Conservation (phyloP, 2,329 filamentous ascomycete genomes). For the Erysiphe neolycopersici region DNA sequence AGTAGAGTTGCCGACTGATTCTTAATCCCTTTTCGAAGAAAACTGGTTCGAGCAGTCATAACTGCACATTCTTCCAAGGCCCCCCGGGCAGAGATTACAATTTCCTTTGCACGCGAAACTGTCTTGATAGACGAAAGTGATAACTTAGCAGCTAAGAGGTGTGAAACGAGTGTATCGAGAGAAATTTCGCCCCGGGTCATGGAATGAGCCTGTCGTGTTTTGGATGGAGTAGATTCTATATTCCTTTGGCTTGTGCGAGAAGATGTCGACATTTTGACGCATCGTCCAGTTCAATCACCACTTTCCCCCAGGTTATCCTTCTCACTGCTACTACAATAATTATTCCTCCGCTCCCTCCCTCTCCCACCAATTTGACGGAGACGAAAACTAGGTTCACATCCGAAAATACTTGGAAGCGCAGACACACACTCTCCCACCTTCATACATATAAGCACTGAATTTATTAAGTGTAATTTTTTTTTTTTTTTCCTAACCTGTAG, state of each 20-base stretch:
- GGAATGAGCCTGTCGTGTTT: conserved; percentile 5
- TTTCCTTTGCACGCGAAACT: conserved; percentile 65
- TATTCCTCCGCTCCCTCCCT: too few species aligned
- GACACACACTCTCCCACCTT: too few species aligned
- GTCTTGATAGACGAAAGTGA: conserved; percentile 62
- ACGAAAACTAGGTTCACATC: too few species aligned
- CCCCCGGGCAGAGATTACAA: conserved; percentile 48
- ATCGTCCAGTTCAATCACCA: not conserved
- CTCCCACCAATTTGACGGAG: too few species aligned
- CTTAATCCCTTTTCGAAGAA: conserved; percentile 33
- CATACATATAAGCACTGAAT: too few species aligned
- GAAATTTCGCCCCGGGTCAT: conserved; percentile 12
- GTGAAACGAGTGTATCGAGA: conserved; percentile 55
- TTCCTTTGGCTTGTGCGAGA: conserved; percentile 1
- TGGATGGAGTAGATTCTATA: not conserved
- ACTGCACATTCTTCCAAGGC: conserved; percentile 57
- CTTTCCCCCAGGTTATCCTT: too few species aligned
- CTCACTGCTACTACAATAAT: too few species aligned
- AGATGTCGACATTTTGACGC: conserved; percentile 4
- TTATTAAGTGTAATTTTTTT: too few species aligned
- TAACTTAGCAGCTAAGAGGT: conserved; percentile 68
- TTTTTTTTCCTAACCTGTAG: too few species aligned
- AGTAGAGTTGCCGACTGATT: conserved; percentile 27
- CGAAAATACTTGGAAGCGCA: too few species aligned
- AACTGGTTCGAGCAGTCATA: conserved; percentile 41